Base-by-base conservation (phyloP, 164 flowering plant species). In the Tetracentron sinense region DNA sequence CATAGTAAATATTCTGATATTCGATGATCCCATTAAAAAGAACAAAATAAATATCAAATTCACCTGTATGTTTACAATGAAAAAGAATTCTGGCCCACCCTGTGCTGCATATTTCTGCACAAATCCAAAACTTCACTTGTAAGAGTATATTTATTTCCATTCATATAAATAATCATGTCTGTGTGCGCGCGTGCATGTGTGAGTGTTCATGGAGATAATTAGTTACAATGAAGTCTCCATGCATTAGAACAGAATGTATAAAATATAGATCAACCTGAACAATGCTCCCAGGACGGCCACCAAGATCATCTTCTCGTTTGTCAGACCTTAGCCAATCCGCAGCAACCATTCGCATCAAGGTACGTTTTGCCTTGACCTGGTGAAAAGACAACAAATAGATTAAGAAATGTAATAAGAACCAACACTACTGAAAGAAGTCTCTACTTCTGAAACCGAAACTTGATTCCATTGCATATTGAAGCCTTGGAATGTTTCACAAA, bases 271-370 rank as follows among this genome's bases (percentile, higher is more conserved):
- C 28, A 58, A 90, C 97, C 94, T 88, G 96, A 73, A 85, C 93
- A 64, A 90, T 77, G 72, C 96, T 62, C 27, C 81, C 92, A 42
- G 82, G 78, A 49, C 97, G 92, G 38, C 90, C 74, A 54, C 79
- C 90, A 69, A 92, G 83, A 71, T 92, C 88, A 79, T 90, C 90
- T 78, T 88, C 96, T 55, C 86, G 83, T 58, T 75, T 83, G 64
- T 86, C 82, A 26, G 98, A 92, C 75, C 69, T 81, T 25, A 92
- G 66, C 97, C 95, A 92, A 71, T 92, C 96, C 6, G 89, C 96
- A 26, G 81, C 96, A 49, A 90, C 88, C 87, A 90, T 74, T 79
- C 88, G 83, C 90, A 88, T 81, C 78, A 88, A 76, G 56, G 96
- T 83, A 35, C 76, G 57, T 57, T 77, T 82, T 48, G 92, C 96